Percentiles rank a stretch among this genome's conserved stretches.
Evolutionary conservation across 83 land plant species (phyloP).

Genomic region (Picea abies): DNA sequence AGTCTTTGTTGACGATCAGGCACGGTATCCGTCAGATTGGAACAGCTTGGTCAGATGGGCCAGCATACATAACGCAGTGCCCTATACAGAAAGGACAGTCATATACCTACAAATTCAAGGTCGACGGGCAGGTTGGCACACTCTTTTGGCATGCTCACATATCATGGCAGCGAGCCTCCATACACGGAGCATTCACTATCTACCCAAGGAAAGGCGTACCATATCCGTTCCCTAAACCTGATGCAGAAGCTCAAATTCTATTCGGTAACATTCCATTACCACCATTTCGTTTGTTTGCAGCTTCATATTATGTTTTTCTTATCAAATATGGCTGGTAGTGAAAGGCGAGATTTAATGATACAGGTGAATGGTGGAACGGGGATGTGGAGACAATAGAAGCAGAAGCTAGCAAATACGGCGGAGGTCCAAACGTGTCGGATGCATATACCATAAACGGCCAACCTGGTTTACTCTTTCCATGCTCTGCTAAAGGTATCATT

Average conservation of each 20-base stretch:
- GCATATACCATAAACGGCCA: conserved; percentile 58
- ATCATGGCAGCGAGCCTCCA: conserved; percentile 54
- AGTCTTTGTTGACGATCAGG: conserved; percentile 26
- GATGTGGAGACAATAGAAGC: conserved; percentile 39
- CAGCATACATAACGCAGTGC: conserved; percentile 71
- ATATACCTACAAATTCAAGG: conserved; percentile 52
- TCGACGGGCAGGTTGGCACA: conserved; percentile 46
- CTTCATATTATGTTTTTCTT: neutral
- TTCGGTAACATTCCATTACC: conserved; percentile 30
- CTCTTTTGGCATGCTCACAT: conserved; percentile 66
- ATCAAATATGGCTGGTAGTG: neutral
- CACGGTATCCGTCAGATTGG: conserved; percentile 57
- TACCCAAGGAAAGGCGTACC: conserved; percentile 37
- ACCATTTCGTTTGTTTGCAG: neutral
- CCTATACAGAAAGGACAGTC: conserved; percentile 43
- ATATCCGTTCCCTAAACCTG: conserved; percentile 45
- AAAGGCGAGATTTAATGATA: neutral
- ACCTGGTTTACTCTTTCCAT: conserved; percentile 53
- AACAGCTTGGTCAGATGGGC: conserved; percentile 68
- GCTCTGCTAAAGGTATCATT: conserved; percentile 53
- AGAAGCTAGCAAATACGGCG: conserved; percentile 33
- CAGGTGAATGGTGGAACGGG: conserved; percentile 71
- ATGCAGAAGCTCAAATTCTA: conserved; percentile 40
- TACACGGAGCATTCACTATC: conserved; percentile 63
- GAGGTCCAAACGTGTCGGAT: conserved; percentile 45